Evolutionary conservation across 129 eudicot species (phyloP).

Genomic region (Escallonia herrerae): DNA sequence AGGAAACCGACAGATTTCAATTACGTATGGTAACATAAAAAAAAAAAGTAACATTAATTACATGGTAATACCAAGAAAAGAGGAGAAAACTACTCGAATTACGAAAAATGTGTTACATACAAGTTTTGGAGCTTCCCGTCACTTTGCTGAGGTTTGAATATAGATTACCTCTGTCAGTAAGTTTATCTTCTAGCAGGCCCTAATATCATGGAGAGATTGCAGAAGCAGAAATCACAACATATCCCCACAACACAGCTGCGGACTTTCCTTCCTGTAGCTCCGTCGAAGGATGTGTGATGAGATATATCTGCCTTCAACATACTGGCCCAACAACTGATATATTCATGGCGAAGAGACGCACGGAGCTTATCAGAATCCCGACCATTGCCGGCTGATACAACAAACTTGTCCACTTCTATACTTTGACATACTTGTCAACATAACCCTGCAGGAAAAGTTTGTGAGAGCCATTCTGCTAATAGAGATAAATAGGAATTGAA

Average conservation of each 20-base stretch:
- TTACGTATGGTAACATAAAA: too few species aligned
- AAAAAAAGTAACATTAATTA: background rate
- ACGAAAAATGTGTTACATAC: slow-evolving; percentile 23
- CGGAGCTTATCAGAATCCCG: background rate
- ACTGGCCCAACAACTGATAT: background rate
- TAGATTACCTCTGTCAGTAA: slow-evolving; percentile 15
- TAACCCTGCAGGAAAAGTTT: slow-evolving; percentile 62
- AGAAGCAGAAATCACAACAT: slow-evolving; percentile 1
- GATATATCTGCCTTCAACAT: background rate
- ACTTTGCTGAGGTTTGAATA: slow-evolving; percentile 14
- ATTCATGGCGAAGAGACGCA: background rate
- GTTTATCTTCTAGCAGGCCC: slow-evolving; percentile 15
- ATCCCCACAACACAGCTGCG: background rate
- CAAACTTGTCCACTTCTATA: slow-evolving; percentile 19
- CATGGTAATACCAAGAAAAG: slow-evolving; percentile 2
- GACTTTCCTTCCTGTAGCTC: slow-evolving; percentile 3
- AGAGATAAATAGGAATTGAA: background rate
- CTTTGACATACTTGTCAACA: slow-evolving; percentile 88
- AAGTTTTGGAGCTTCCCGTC: slow-evolving; percentile 23
- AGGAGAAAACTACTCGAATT: slow-evolving; percentile 9
- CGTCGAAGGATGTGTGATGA: background rate
- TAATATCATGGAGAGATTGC: background rate
- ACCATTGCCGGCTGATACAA: background rate
- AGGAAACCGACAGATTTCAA: too few species aligned
- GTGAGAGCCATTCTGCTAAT: slow-evolving; percentile 1